Evolutionary conservation across 2,329 filamentous ascomycete species (phyloP), one percentile per base, ranked within the genome.

Genomic region (Sarocladium strictum): DNA sequence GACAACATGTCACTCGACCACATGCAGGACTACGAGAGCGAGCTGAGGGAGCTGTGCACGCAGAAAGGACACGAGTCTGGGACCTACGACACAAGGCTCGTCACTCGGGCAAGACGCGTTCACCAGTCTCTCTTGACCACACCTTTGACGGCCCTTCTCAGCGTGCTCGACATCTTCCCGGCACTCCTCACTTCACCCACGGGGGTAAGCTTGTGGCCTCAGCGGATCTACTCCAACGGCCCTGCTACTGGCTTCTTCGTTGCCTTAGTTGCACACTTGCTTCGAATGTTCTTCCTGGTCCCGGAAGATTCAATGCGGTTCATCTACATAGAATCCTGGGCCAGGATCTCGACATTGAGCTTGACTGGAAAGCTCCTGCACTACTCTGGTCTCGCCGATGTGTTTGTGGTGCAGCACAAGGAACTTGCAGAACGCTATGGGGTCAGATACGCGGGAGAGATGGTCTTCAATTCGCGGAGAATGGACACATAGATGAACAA

Each of bases 271-370:
- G 78, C 76, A 0, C 74, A 78, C 37, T 1, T 73, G 0, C 62
- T 83, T 49, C 81, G 77, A 62, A 57, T 81, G 11, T 60, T 75
- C 32, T 71, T 61, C 53, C 10, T 75, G 5, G 71, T 73, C 24
- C 77, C 77, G 0, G 67, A 74, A 19, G 71, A 76, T 26, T 79
- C 79, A 59, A 85, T 93, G 73, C 82, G 84, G 58, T 85, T 88
- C 10, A 76, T 97, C 14, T 99, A 94, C 67, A 81, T 97, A 26
- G 94, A 99, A 75, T 94, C 89, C 19, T 97, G 92, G 86, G 93
- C 94, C 2, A 80, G 94, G 15, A 89, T 96, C 15, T 85, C 80
- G 60, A 86, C 82, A 12, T 71, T 97, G 59, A 97, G 93, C 72
- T 69, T 97, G 56, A 96, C 90, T 35, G 94, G 93, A 0, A 86